These are phyloP conservation scores for Psilocybe subaeruginosa DNA, from an alignment of 768 basidiomycete species.

Conservation along the genomic window DNA sequence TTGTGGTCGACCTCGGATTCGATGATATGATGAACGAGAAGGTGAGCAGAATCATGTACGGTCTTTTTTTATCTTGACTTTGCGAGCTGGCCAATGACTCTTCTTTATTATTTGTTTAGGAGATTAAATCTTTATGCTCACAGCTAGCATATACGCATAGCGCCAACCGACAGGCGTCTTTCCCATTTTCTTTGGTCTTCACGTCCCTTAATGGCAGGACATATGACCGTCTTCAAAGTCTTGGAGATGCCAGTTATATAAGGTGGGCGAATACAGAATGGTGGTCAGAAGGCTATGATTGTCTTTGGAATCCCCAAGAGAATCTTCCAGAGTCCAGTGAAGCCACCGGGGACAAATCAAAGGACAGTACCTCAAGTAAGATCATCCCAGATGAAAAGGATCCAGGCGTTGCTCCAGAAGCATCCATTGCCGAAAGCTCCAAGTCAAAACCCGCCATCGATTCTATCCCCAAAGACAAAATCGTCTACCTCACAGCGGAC, in stretches of 20 bases:
- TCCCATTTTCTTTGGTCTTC: conserved; percentile 77
- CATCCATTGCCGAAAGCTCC: conserved; percentile 7
- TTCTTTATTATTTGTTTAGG: conserved; percentile 51
- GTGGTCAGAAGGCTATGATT: conserved; percentile 78
- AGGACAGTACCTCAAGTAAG: background rate
- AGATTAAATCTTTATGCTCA: conserved; percentile 85
- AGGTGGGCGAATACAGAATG: conserved; percentile 85
- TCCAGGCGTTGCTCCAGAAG: background rate
- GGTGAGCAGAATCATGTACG: conserved; percentile 49
- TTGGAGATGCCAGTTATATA: conserved; percentile 69
- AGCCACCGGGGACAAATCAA: background rate
- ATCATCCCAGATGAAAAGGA: background rate
- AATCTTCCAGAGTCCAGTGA: background rate
- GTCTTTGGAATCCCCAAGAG: conserved; percentile 53
- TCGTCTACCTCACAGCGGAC: conserved; percentile 96
- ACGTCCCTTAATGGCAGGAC: conserved; percentile 81
- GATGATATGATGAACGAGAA: conserved; percentile 94
- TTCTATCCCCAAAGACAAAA: conserved; percentile 41
- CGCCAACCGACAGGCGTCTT: conserved; percentile 72
- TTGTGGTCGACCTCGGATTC: conserved; percentile 89
- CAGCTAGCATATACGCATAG: conserved; percentile 94
- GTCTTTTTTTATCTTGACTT: conserved; percentile 14
- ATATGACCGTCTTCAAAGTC: conserved; percentile 61
- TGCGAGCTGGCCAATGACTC: conserved; percentile 8
- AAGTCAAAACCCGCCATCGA: conserved; percentile 20